Percentiles rank a stretch among this genome's conserved stretches.
Evolutionary conservation across 2,329 filamentous ascomycete genomes (phyloP).

Genomic region (Fusarium robinianum): DNA sequence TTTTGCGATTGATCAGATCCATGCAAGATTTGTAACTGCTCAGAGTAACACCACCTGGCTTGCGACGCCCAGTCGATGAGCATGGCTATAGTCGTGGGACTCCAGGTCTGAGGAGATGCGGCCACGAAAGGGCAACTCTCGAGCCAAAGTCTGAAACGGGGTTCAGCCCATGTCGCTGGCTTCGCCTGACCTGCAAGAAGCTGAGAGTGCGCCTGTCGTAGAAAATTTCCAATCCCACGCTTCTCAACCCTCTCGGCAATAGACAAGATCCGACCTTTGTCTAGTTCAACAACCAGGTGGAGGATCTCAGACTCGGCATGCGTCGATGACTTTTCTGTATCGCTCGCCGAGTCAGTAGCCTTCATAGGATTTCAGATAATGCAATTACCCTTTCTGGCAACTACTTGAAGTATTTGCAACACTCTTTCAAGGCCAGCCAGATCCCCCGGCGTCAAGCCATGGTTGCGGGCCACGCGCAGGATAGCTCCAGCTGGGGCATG

Average conservation of each 20-base stretch:
- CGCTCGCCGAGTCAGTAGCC: conserved; percentile 3
- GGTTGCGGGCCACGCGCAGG: conserved; percentile 35
- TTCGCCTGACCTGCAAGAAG: conserved; percentile 4
- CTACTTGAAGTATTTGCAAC: conserved; percentile 9
- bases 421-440: conserved; percentile 6
- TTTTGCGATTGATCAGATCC: background rate
- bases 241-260: conserved; percentile 10
- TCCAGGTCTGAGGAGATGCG: background rate
- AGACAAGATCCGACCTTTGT: conserved; percentile 7
- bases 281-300: conserved; percentile 5
- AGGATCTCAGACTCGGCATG: conserved; percentile 15
- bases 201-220: background rate
- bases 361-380: conserved; percentile 5
- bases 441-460: conserved; percentile 21
- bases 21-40: conserved; percentile 26
- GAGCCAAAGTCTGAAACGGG: conserved; percentile 4
- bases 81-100: background rate
- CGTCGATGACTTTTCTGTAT: conserved; percentile 9
- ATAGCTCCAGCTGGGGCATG: background rate
- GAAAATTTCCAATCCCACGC: conserved; percentile 5
- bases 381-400: conserved; percentile 4
- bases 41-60: conserved; percentile 33
- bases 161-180: background rate
- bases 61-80: conserved; percentile 34
- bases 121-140: background rate